Conservation (phyloP, 139 green algal species). For the Astrephomene gubernaculifera region DNA sequence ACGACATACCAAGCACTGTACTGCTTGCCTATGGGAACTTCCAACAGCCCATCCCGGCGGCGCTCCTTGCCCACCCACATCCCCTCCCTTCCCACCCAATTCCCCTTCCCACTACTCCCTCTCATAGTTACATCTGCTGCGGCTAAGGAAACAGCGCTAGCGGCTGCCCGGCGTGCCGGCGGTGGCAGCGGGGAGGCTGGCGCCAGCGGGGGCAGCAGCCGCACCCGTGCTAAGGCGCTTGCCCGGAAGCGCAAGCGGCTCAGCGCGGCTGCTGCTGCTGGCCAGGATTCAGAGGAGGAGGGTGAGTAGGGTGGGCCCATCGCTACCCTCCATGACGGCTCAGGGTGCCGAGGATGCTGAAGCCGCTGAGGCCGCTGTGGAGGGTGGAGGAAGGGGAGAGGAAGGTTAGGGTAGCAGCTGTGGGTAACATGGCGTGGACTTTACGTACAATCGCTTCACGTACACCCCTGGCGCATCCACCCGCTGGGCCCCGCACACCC, state of each 20-base stretch:
- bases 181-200: not conserved
- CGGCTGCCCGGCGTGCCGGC: not conserved
- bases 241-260: conserved; percentile 10
- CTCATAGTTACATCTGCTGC: not conserved
- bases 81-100: not conserved
- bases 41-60: not conserved
- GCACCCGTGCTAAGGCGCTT: not conserved
- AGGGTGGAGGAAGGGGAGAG: not conserved
- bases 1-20: not conserved
- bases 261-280: not conserved
- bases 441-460: not conserved
- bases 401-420: not conserved
- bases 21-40: not conserved
- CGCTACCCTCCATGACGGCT: not conserved
- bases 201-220: not conserved
- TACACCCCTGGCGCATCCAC: not conserved
- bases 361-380: not conserved
- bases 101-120: not conserved
- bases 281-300: not conserved
- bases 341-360: too few relatives aligned
- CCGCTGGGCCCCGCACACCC: not conserved
- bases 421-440: not conserved
- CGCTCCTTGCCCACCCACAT: not conserved
- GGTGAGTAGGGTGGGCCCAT: not conserved
- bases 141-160: conserved; percentile 1